These are phyloP conservation scores for Carex myosuroides DNA, from an alignment of 176 grass and related monocot species.

Conservation along the genomic window DNA sequence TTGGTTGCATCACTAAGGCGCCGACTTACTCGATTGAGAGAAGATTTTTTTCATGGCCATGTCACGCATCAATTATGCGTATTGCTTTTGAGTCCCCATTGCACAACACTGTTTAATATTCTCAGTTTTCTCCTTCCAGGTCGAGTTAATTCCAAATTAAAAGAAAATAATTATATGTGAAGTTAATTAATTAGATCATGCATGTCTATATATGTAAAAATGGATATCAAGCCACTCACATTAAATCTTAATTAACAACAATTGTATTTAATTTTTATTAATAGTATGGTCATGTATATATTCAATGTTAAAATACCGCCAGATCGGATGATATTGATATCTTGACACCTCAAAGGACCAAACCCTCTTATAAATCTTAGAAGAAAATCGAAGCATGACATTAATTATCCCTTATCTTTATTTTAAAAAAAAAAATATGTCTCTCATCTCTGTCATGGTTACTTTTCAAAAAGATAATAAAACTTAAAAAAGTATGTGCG, in stretches of 20 bases:
- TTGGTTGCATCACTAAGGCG: slow-evolving; percentile 28
- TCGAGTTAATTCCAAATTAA: no score
- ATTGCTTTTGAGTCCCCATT: slow-evolving; percentile 7
- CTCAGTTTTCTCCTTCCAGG: background rate
- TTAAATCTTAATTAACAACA: background rate
- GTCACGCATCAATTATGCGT: slow-evolving; percentile 1
- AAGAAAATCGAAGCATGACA: slow-evolving; percentile 7
- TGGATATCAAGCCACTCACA: background rate
- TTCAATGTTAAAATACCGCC: background rate
- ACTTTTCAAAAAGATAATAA: background rate
- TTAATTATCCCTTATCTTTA: background rate
- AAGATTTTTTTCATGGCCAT: slow-evolving; percentile 7
- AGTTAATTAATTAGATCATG: background rate
- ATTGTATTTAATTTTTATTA: background rate
- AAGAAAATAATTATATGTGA: background rate
- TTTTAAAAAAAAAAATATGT: background rate
- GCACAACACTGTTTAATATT: background rate
- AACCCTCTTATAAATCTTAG: background rate
- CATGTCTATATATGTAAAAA: background rate
- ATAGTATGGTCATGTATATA: background rate
- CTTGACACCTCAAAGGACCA: background rate
- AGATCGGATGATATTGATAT: slow-evolving; percentile 7
- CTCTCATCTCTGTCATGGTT: background rate
- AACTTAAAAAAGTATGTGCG: background rate
- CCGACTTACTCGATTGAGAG: slow-evolving; percentile 23